Percentiles rank a stretch among this genome's conserved stretches.
Conservation (phyloP, 2,329 filamentous ascomycete genomes). For the Talaromyces sp. region DNA sequence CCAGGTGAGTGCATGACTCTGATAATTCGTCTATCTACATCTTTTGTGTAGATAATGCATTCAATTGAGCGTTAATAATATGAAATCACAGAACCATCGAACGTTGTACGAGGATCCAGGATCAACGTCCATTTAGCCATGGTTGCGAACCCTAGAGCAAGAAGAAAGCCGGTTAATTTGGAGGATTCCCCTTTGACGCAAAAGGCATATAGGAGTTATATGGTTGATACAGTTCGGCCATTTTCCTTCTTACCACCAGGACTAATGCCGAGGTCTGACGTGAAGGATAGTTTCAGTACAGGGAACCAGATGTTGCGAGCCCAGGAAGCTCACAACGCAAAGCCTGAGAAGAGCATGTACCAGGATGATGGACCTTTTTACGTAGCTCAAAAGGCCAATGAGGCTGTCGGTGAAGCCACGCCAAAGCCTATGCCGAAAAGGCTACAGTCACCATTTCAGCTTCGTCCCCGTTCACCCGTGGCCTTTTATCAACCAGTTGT, state of each 20-base stretch:
- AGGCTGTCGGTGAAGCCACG: not conserved
- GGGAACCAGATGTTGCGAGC: not conserved
- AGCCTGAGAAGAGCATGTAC: not conserved
- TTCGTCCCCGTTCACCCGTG: not conserved
- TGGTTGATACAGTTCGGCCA: not conserved
- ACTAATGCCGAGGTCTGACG: not conserved
- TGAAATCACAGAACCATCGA: not conserved
- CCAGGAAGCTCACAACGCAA: not conserved
- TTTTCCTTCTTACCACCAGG: not conserved
- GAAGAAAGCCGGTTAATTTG: not conserved
- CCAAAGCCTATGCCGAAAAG: not conserved
- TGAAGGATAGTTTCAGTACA: not conserved
- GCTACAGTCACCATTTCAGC: slow-evolving; percentile 11
- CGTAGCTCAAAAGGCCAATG: not conserved
- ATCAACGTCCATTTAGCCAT: not conserved
- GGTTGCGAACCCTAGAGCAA: not conserved
- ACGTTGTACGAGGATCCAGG: not conserved
- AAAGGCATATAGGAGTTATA: not conserved
- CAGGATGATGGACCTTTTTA: not conserved
- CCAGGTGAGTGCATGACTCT: not conserved
- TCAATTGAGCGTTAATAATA: not conserved
- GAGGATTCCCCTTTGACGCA: not conserved
- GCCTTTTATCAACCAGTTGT: slow-evolving; percentile 6
- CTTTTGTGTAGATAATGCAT: not conserved
- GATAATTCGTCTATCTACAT: not conserved